Evolutionary conservation across 2,329 filamentous ascomycete genomes (phyloP), one percentile per base, ranked within the genome.

Genomic region (Chrysosporium queenslandicum): DNA sequence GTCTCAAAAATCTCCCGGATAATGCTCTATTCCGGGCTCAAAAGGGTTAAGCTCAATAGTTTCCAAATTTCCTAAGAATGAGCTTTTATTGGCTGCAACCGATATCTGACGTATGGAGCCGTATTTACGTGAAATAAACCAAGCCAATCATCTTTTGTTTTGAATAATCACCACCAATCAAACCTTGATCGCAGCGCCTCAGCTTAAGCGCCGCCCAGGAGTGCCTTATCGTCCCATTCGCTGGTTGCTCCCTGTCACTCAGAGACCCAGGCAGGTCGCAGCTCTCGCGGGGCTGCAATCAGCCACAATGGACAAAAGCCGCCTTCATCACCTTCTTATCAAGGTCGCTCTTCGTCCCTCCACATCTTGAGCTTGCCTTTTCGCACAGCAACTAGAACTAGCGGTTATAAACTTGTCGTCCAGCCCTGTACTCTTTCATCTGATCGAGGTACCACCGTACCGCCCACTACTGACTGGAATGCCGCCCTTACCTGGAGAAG

Each of bases 401-500:
- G 12, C n/a, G 12, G 8, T 2, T 16, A 11, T 12, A 4, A 43
- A 16, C n/a, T 29, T 43, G 39, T 8, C 18, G 2, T 16, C n/a
- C 12, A 11, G 8, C n/a, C 20, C 27, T 21, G 30, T 34, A 21
- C 16, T 25, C 21, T 37, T 25, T 20, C 23, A n/a, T 41, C n/a
- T n/a, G 21, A 18, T 49, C 46, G 8, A 40, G 36, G n/a, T 40
- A 20, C 36, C 12, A 43, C 5, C 23, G 23, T 27, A 25, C 4
- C 36, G 4, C 12, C n/a, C 18, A 23, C 11, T 41, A 23, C 48
- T 52, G 53, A 63, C 50, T 30, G 39, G 49, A 49, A 75, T 75
- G 73, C 72, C 73, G 61, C 70, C 68, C 29, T 63, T 69, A 43
- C 65, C 68, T 12, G 70, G 71, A 55, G 73, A 75, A 65, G 71